phyloP scores from a whole-genome alignment of 495 filamentous ascomycete genomes.

The Xylaria acuta region DNA sequence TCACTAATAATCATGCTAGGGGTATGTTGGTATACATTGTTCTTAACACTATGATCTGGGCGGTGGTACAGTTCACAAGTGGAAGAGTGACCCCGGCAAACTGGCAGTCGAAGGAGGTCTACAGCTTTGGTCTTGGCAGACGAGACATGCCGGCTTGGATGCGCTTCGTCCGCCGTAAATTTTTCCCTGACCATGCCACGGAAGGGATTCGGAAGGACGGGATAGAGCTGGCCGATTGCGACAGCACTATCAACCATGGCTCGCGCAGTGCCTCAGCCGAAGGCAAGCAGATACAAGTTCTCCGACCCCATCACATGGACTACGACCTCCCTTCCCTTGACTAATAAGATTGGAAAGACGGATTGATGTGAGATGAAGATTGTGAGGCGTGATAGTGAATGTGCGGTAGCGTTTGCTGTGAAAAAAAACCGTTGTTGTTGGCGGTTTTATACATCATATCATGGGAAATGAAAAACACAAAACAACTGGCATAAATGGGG shows the following conservation, averaged over 20 bases:
- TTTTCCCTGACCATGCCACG: slow-evolving; percentile 22
- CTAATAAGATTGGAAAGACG: slow-evolving; percentile 24
- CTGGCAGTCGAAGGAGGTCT: slow-evolving; percentile 75
- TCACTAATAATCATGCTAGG: slow-evolving; percentile 35
- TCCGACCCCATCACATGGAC: slow-evolving; percentile 28
- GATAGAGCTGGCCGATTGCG: slow-evolving; percentile 41
- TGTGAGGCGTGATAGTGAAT: neutral
- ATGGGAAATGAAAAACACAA: slow-evolving; percentile 12
- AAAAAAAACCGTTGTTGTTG: slow-evolving; percentile 18
- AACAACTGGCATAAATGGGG: slow-evolving; percentile 18
- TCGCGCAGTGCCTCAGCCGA: slow-evolving; percentile 40
- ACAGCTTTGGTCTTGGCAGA: slow-evolving; percentile 65
- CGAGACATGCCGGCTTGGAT: slow-evolving; percentile 45
- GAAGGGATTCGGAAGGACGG: slow-evolving; percentile 34
- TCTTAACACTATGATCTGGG: slow-evolving; percentile 70
- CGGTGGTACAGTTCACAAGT: slow-evolving; percentile 56
- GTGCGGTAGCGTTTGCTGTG: slow-evolving; percentile 7
- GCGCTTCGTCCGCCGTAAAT: slow-evolving; percentile 28
- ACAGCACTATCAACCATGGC: slow-evolving; percentile 35
- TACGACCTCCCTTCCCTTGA: slow-evolving; percentile 38
- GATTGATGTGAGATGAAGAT: neutral
- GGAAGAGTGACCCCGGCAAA: slow-evolving; percentile 71
- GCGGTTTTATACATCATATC: slow-evolving; percentile 20
- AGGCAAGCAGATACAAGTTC: slow-evolving; percentile 31
- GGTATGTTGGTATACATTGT: slow-evolving; percentile 75